A percentile compares a stretch with the other conserved stretches of the same genome.
phyloP scores from a whole-genome alignment of 192 early-diverging fungal genomes.

The Radiomyces spectabilis region DNA sequence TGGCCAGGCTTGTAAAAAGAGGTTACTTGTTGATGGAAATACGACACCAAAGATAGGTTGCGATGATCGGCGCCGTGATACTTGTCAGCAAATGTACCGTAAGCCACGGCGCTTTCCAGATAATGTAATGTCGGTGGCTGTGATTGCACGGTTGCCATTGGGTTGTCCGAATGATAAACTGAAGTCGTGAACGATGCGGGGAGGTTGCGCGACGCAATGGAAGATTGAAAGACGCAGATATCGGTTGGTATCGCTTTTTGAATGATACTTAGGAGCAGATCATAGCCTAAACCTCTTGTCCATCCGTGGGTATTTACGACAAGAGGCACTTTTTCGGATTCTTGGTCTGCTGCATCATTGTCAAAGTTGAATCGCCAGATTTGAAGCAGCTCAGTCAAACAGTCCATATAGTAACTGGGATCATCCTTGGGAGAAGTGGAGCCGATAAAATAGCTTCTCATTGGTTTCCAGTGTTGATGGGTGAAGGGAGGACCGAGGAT shows the following conservation, averaged over 20 bases:
- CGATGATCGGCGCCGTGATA: slow-evolving; percentile 59
- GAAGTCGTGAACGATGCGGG: slow-evolving; percentile 11
- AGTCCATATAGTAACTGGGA: slow-evolving; percentile 74
- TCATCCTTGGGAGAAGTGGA: slow-evolving; percentile 66
- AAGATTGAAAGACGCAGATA: slow-evolving; percentile 43
- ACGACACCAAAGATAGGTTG: slow-evolving; percentile 54
- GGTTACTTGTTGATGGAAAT: slow-evolving; percentile 48
- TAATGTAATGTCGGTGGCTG: too few relatives aligned
- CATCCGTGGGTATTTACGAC: slow-evolving; percentile 95
- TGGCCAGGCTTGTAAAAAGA: background rate
- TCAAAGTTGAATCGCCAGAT: too few relatives aligned
- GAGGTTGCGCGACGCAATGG: background rate
- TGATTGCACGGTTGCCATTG: too few relatives aligned
- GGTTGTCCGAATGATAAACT: slow-evolving; percentile 2
- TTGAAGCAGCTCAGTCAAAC: slow-evolving; percentile 52
- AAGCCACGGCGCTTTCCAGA: slow-evolving; percentile 4
- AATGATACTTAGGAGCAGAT: slow-evolving; percentile 67
- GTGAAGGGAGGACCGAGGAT: slow-evolving; percentile 83
- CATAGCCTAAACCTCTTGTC: slow-evolving; percentile 84
- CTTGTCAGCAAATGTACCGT: slow-evolving; percentile 20
- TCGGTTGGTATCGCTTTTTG: slow-evolving; percentile 55
- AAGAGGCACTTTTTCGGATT: slow-evolving; percentile 58
- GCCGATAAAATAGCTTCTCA: slow-evolving; percentile 71
- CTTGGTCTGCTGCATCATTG: too few relatives aligned
- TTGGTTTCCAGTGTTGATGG: slow-evolving; percentile 50